phyloP scores from a whole-genome alignment of 2,329 filamentous ascomycete genomes.

The Fonsecaea pugnacius region DNA sequence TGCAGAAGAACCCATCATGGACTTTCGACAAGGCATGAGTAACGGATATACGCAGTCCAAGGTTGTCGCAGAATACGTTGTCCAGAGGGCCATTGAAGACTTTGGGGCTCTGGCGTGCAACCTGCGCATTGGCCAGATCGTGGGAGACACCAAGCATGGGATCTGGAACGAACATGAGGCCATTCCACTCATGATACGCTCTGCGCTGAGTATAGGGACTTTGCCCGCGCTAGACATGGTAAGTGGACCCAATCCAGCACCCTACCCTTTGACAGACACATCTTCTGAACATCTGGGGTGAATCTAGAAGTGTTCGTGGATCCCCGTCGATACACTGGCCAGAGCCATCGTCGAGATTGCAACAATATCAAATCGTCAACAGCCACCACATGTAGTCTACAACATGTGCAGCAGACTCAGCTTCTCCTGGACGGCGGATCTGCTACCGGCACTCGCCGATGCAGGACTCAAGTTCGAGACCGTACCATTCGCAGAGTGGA shows the following conservation, averaged over 20 bases:
- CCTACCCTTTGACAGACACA: no score
- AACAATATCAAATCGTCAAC: constrained; percentile 12
- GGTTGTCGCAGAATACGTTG: constrained; percentile 61
- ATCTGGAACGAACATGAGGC: constrained; percentile 59
- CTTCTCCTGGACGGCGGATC: constrained; percentile 50
- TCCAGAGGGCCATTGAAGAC: constrained; percentile 44
- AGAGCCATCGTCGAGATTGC: constrained; percentile 40
- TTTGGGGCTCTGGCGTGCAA: constrained; percentile 34
- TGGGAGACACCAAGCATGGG: constrained; percentile 53
- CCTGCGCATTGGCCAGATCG: constrained; percentile 57
- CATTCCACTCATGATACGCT: constrained; percentile 55
- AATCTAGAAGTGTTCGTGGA: constrained; percentile 40
- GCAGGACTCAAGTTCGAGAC: constrained; percentile 40
- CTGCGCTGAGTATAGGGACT: constrained; percentile 42
- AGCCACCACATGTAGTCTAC: constrained; percentile 47
- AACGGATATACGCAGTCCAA: constrained; percentile 62
- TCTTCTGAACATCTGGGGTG: background rate
- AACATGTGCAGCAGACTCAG: constrained; percentile 56
- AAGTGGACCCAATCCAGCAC: constrained; percentile 24
- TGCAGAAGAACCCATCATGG: constrained; percentile 17
- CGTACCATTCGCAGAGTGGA: constrained; percentile 49
- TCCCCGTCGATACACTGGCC: constrained; percentile 50
- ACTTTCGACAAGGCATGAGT: constrained; percentile 42
- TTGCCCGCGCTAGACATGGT: constrained; percentile 53
- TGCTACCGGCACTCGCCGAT: constrained; percentile 52